Evolutionary conservation across 1,284 basidiomycete species (phyloP).

Genomic region (Thelephora terrestris): DNA sequence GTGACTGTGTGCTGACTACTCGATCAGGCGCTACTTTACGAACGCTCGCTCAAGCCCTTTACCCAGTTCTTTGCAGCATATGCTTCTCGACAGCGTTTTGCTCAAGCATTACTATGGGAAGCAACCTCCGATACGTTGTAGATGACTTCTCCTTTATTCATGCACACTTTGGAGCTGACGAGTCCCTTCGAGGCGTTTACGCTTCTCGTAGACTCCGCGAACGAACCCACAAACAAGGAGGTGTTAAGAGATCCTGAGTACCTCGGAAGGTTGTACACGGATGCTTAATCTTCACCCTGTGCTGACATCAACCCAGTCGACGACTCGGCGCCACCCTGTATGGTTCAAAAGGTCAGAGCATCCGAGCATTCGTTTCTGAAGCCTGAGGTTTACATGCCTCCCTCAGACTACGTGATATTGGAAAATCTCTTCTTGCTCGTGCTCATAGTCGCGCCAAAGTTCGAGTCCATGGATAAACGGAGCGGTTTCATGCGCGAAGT

Average conservation of each 20-base stretch:
- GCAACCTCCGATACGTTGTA: slow-evolving; percentile 22
- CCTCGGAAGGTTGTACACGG: slow-evolving; percentile 18
- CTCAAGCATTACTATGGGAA: slow-evolving; percentile 12
- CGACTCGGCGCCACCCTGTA: slow-evolving; percentile 23
- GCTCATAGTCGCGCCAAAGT: background rate
- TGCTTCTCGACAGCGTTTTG: slow-evolving; percentile 21
- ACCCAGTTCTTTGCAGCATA: slow-evolving; percentile 19
- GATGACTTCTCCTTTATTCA: slow-evolving; percentile 4
- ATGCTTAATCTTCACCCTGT: background rate
- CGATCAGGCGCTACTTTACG: slow-evolving; percentile 15
- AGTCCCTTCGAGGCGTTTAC: slow-evolving; percentile 19
- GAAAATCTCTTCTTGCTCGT: background rate
- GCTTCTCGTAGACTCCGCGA: slow-evolving; percentile 22
- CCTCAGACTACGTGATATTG: background rate
- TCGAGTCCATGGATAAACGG: background rate
- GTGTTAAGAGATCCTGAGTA: slow-evolving; percentile 17
- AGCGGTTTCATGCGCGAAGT: background rate
- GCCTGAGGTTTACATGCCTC: too few relatives aligned
- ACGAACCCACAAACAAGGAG: slow-evolving; percentile 20
- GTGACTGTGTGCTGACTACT: background rate
- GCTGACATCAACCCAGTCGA: slow-evolving; percentile 8
- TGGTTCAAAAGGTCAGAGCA: slow-evolving; percentile 21
- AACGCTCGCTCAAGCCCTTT: slow-evolving; percentile 18
- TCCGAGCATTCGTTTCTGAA: too few relatives aligned
- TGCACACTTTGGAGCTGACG: background rate